Evolutionary conservation across 2,329 filamentous ascomycete species (phyloP).

Genomic region (Pseudogymnoascus sp.): DNA sequence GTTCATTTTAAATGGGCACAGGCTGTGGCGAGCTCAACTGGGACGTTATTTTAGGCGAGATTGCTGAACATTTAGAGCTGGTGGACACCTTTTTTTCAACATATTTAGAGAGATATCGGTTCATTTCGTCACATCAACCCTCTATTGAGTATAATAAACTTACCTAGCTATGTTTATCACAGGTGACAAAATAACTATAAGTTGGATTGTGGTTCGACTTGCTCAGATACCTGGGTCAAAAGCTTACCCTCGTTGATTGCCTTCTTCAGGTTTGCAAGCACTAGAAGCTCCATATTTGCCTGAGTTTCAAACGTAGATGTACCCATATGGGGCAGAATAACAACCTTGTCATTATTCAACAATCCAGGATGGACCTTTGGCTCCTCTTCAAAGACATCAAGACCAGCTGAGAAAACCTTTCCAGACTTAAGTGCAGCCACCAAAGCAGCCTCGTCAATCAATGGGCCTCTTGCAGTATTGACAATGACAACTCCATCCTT

Average conservation of each 20-base stretch:
- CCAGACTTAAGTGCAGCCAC: conserved; percentile 61
- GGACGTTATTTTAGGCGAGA: neutral
- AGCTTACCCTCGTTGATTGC: conserved; percentile 8
- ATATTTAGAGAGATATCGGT: neutral
- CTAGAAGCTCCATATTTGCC: conserved; percentile 15
- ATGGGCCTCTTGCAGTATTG: conserved; percentile 71
- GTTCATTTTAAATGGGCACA: neutral
- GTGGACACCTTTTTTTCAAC: neutral
- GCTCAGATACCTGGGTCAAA: conserved; percentile 10
- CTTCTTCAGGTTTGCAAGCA: conserved; percentile 6
- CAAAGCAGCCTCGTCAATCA: conserved; percentile 73
- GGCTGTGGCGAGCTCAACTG: neutral
- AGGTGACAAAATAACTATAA: neutral
- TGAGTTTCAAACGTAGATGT: conserved; percentile 60
- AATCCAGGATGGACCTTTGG: conserved; percentile 65
- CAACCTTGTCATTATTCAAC: conserved; percentile 59
- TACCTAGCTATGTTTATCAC: neutral
- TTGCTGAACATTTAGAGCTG: neutral
- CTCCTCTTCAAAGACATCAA: conserved; percentile 76
- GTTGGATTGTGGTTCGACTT: neutral
- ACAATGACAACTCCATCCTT: conserved; percentile 68
- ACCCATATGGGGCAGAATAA: conserved; percentile 76
- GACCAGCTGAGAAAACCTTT: conserved; percentile 57
- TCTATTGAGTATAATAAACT: neutral
- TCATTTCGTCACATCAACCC: neutral